Conservation (phyloP, 345 rosid genomes). For the Viola odorata region DNA sequence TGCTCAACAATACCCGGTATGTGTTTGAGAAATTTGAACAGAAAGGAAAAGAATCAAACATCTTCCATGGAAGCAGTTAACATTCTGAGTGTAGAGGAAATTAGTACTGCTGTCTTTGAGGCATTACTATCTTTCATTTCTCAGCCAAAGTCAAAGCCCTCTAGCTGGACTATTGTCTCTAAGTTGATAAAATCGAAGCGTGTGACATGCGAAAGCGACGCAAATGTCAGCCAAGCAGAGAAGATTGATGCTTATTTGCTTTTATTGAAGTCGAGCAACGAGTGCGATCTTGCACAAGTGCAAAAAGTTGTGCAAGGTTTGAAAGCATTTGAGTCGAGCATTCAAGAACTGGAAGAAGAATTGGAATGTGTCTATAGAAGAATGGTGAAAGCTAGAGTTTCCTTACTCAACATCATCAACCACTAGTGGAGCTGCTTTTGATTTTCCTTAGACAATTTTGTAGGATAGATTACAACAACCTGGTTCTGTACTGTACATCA, state of each 20-base stretch:
- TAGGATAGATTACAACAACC: background rate
- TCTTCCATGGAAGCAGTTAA: background rate
- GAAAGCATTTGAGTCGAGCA: background rate
- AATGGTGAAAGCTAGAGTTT: background rate
- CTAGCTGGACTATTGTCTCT: slow-evolving; percentile 12
- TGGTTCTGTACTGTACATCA: background rate
- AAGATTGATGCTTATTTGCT: slow-evolving; percentile 5
- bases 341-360: background rate
- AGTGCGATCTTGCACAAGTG: background rate
- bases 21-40: background rate
- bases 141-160: slow-evolving; percentile 6
- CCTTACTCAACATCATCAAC: background rate
- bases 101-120: slow-evolving; percentile 8
- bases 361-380: background rate
- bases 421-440: background rate
- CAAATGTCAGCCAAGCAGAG: background rate
- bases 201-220: background rate
- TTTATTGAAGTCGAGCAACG: background rate
- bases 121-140: slow-evolving; percentile 6
- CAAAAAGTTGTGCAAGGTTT: background rate
- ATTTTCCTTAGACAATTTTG: background rate
- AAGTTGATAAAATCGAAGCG: slow-evolving; percentile 13
- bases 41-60: background rate
- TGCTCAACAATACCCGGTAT: no score
- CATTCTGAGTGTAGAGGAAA: slow-evolving; percentile 4